Conservation (phyloP, 352 stramenopile species). For the Globisporangium orthogonon region DNA sequence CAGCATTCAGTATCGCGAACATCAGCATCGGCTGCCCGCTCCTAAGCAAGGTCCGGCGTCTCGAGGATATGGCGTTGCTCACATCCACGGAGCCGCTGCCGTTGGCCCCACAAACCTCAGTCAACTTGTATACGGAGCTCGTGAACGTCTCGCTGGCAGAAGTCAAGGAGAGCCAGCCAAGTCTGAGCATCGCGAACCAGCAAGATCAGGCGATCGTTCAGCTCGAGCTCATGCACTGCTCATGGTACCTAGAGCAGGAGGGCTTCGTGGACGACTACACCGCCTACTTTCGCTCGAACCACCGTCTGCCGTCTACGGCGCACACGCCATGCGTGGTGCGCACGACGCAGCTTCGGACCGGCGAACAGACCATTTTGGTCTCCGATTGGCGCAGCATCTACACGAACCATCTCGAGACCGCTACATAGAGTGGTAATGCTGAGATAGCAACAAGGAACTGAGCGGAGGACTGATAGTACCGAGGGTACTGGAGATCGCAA, state of each 20-base stretch:
- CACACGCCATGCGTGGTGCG: constrained; percentile 34
- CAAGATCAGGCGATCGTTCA: constrained; percentile 29
- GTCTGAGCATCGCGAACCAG: background rate
- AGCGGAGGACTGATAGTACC: no score
- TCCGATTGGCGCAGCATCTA: constrained; percentile 19
- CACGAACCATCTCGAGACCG: constrained; percentile 8
- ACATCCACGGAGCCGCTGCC: background rate
- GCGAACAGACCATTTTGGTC: constrained; percentile 16
- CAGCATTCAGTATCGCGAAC: constrained; percentile 1
- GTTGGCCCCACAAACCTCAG: background rate
- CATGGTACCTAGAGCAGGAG: constrained; percentile 38
- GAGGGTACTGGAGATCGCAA: no score
- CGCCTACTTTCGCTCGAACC: constrained; percentile 25
- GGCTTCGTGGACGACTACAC: constrained; percentile 36
- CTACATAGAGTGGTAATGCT: no score
- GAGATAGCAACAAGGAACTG: no score
- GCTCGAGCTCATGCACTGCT: constrained; percentile 43
- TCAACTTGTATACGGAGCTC: constrained; percentile 3
- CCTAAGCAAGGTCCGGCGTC: constrained; percentile 2
- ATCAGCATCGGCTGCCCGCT: constrained; percentile 2
- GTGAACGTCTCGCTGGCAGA: background rate
- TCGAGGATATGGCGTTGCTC: background rate
- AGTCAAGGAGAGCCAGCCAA: background rate
- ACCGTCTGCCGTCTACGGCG: constrained; percentile 16
- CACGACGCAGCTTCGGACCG: constrained; percentile 16